phyloP scores from a whole-genome alignment of 306 rosid genomes.

The Alnus rubra region DNA sequence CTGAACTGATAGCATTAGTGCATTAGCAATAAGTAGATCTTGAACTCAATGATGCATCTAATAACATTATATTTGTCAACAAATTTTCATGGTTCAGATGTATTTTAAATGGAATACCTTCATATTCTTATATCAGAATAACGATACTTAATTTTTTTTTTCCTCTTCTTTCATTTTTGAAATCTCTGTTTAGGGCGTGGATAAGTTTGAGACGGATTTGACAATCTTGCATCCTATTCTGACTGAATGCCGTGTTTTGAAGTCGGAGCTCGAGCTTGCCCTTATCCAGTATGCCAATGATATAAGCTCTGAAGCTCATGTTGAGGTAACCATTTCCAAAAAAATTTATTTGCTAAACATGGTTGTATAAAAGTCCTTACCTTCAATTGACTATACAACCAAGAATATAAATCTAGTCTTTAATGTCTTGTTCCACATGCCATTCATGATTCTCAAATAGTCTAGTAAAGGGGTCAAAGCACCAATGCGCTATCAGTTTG shows the following conservation, averaged over 20 bases:
- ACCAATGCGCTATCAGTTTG: neutral
- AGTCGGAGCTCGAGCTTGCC: conserved; percentile 82
- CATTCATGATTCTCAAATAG: neutral
- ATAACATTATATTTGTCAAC: conserved; percentile 5
- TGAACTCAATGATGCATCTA: neutral
- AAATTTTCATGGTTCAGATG: neutral
- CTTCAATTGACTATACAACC: neutral
- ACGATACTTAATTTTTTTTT: neutral
- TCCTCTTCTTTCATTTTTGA: conserved; percentile 5
- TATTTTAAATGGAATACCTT: neutral
- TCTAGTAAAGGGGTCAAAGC: neutral
- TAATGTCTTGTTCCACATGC: neutral
- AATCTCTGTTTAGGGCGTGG: conserved; percentile 54
- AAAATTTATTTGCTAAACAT: neutral
- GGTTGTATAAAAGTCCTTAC: neutral
- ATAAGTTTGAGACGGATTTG: conserved; percentile 64
- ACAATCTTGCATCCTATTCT: conserved; percentile 78
- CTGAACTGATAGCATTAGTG: neutral
- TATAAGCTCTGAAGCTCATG: conserved; percentile 93
- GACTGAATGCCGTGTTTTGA: conserved; percentile 85
- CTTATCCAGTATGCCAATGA: conserved; percentile 86
- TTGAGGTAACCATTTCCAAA: conserved; percentile 56
- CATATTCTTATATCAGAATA: conserved; percentile 2
- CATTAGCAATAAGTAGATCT: neutral
- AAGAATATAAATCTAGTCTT: neutral